These are phyloP conservation scores for Tritrichomonas musculus DNA, from an alignment of 208 protist species.

Conservation along the genomic window DNA sequence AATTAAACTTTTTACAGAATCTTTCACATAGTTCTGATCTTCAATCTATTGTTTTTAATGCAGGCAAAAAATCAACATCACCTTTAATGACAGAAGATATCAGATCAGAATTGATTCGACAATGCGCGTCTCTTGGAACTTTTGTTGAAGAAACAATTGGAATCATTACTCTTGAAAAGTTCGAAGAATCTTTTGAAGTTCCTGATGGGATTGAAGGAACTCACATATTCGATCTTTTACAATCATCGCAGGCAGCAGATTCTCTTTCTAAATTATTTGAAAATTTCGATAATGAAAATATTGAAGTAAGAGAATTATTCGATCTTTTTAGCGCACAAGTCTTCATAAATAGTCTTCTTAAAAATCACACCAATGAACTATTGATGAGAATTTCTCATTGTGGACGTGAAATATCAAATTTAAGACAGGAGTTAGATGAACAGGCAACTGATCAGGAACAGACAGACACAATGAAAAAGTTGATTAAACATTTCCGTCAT, in stretches of 20 bases:
- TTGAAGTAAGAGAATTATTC: not conserved
- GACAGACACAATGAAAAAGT: not conserved
- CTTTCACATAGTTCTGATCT: conserved; percentile 14
- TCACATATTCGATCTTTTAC: not conserved
- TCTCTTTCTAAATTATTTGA: not conserved
- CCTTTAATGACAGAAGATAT: not conserved
- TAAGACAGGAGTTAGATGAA: not conserved
- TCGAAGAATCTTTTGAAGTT: not conserved
- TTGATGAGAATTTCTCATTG: not conserved
- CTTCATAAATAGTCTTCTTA: not conserved
- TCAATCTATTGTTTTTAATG: not conserved
- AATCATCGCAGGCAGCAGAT: not conserved
- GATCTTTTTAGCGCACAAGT: conserved; percentile 7
- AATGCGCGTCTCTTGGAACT: not conserved
- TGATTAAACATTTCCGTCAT: not conserved
- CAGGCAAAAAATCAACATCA: not conserved
- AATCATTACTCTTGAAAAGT: not conserved
- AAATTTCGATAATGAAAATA: not conserved
- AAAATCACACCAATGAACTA: not conserved
- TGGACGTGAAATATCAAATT: not conserved
- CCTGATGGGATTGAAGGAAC: not conserved
- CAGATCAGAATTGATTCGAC: not conserved
- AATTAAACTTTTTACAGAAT: not conserved
- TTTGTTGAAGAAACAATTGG: not conserved
- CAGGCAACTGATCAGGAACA: not conserved